Percentiles rank a stretch among this genome's conserved stretches.
Conservation (phyloP, 1,139 yeast genomes). For the Candida sojae region DNA sequence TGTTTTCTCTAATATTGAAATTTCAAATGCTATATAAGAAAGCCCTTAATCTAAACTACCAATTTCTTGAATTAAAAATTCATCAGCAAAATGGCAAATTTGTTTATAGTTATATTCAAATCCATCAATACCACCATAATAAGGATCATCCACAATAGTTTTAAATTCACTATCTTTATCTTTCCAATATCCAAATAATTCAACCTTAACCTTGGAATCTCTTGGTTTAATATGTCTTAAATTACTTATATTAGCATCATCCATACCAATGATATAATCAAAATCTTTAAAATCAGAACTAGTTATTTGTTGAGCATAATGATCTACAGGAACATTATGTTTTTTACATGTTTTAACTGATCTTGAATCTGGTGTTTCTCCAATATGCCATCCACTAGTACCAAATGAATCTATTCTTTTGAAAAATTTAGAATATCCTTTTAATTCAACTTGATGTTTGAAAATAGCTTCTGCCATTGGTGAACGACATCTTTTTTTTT, state of each 20-base stretch:
- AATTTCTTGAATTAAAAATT: conserved; percentile 56
- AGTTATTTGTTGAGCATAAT: conserved; percentile 70
- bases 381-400: conserved; percentile 81
- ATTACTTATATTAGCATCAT: conserved; percentile 62
- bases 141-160: conserved; percentile 80
- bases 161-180: conserved; percentile 48
- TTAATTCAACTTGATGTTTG: conserved; percentile 57
- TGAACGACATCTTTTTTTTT: conserved; percentile 69
- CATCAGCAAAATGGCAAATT: conserved; percentile 69
- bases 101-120: conserved; percentile 80
- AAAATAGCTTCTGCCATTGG: conserved; percentile 99
- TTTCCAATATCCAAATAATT: conserved; percentile 78
- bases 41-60: conserved; percentile 17
- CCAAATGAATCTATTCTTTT: conserved; percentile 81
- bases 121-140: conserved; percentile 84
- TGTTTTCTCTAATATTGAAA: too few species aligned
- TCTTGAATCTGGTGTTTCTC: conserved; percentile 79
- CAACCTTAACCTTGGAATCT: conserved; percentile 49
- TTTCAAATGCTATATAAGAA: neutral
- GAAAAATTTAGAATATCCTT: conserved; percentile 44
- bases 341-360: conserved; percentile 67
- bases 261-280: conserved; percentile 89
- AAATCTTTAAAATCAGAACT: conserved; percentile 62
- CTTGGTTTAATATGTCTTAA: conserved; percentile 62
- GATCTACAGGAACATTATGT: conserved; percentile 75